These are phyloP conservation scores for Apiospora koreana DNA, from an alignment of 2,329 filamentous ascomycete genomes.

Conservation along the genomic window DNA sequence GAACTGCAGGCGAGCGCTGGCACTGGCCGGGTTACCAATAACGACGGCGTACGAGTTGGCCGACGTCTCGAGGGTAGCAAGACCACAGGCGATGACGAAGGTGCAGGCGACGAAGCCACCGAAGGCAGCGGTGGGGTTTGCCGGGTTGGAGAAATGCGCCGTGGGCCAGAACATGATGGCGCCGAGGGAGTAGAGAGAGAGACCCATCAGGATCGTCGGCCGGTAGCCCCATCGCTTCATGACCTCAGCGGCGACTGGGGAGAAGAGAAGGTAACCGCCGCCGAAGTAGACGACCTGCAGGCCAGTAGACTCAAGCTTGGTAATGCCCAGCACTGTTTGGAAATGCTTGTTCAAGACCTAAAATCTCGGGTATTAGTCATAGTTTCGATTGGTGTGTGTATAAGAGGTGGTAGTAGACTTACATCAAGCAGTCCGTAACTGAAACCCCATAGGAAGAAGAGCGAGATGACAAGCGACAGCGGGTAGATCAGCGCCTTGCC, in stretches of 20 bases:
- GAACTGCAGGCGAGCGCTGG: slow-evolving; percentile 54
- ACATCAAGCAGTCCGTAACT: slow-evolving; percentile 47
- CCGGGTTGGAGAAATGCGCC: slow-evolving; percentile 28
- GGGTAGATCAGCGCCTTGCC: slow-evolving; percentile 46
- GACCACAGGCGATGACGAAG: slow-evolving; percentile 44
- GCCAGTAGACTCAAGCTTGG: slow-evolving; percentile 40
- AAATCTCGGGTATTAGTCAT: not conserved
- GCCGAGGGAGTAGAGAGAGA: slow-evolving; percentile 49
- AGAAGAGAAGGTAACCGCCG: slow-evolving; percentile 42
- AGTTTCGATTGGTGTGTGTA: no score
- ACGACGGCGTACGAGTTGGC: slow-evolving; percentile 48
- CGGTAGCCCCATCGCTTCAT: slow-evolving; percentile 45
- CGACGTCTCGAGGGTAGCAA: slow-evolving; percentile 50
- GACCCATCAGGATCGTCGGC: slow-evolving; percentile 47
- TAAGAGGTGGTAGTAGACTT: not conserved
- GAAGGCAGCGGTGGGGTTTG: slow-evolving; percentile 62
- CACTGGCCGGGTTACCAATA: slow-evolving; percentile 54
- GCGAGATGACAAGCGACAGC: slow-evolving; percentile 57
- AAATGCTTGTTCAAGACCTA: slow-evolving; percentile 48
- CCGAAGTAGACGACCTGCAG: slow-evolving; percentile 44
- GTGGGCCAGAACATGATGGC: slow-evolving; percentile 29
- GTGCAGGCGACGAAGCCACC: slow-evolving; percentile 69
- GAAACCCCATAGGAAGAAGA: slow-evolving; percentile 68
- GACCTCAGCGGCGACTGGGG: slow-evolving; percentile 41
- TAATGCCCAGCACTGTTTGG: slow-evolving; percentile 47